Percentiles rank a stretch among this genome's conserved stretches.
Evolutionary conservation across 208 protist genomes (phyloP).

Genomic region (Zelonia costaricensis): DNA sequence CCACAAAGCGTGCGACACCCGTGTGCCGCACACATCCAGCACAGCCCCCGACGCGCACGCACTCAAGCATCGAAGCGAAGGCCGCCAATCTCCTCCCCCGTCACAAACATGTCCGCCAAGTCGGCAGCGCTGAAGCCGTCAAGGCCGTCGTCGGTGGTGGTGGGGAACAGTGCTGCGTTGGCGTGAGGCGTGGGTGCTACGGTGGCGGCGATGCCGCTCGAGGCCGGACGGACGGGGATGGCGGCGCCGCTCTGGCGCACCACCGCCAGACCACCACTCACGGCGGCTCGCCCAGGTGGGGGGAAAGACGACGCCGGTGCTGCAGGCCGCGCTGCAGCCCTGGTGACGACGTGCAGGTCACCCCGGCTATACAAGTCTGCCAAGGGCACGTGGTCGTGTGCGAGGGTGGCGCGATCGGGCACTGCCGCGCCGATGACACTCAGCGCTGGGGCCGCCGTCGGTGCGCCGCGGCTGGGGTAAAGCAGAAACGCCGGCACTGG

Average conservation of each 20-base stretch:
- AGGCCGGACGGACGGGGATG: slow-evolving; percentile 3
- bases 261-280: slow-evolving; percentile 1
- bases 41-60: neutral
- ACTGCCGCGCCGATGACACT: too few relatives aligned
- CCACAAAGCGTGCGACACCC: too few relatives aligned
- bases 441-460: too few relatives aligned
- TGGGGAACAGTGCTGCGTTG: neutral
- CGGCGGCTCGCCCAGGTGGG: neutral
- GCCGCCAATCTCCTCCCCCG: slow-evolving; percentile 62
- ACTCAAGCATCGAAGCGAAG: slow-evolving; percentile 39
- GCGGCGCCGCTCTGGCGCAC: slow-evolving; percentile 3
- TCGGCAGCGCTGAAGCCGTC: slow-evolving; percentile 29
- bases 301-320: neutral
- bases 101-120: slow-evolving; percentile 54
- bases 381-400: slow-evolving; percentile 5
- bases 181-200: neutral
- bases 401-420: too few relatives aligned
- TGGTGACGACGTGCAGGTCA: neutral
- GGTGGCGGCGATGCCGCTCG: neutral
- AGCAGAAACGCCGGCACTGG: too few relatives aligned
- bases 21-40: neutral
- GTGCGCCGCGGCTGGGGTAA: too few relatives aligned
- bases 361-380: slow-evolving; percentile 2
- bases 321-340: neutral
- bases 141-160: slow-evolving; percentile 24